These are phyloP conservation scores for Yamadazyma takamatsuzukensis DNA, from an alignment of 805 yeast genomes.

Conservation along the genomic window DNA sequence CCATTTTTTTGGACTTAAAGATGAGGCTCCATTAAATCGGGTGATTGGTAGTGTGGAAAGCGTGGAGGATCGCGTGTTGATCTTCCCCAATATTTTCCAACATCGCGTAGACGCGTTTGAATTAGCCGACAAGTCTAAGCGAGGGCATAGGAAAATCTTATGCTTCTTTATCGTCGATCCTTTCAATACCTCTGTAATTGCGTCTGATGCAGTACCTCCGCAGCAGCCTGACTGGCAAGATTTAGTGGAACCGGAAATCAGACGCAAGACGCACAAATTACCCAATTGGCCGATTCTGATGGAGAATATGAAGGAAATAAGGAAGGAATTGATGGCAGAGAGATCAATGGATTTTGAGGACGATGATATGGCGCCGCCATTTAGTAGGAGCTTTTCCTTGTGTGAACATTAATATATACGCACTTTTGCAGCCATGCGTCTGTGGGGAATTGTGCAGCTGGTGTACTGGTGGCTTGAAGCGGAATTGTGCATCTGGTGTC, in stretches of 20 bases:
- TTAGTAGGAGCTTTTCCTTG: constrained; percentile 20
- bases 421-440: too few relatives aligned
- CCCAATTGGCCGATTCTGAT: not conserved
- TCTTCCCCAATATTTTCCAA: constrained; percentile 36
- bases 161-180: constrained; percentile 39
- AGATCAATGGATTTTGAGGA: constrained; percentile 13
- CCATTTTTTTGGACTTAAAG: constrained; percentile 24
- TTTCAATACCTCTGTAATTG: constrained; percentile 18
- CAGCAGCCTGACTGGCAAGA: constrained; percentile 34
- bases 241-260: not conserved
- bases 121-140: constrained; percentile 27
- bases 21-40: constrained; percentile 21
- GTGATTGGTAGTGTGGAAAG: constrained; percentile 23
- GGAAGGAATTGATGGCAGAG: constrained; percentile 29
- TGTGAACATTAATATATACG: constrained; percentile 32
- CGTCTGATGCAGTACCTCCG: constrained; percentile 33
- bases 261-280: not conserved
- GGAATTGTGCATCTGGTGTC: too few relatives aligned
- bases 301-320: constrained; percentile 17
- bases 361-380: constrained; percentile 13
- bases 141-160: constrained; percentile 35
- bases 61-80: constrained; percentile 22
- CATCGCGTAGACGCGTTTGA: constrained; percentile 37
- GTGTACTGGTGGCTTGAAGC: too few relatives aligned
- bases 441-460: too few relatives aligned